Evolutionary conservation across 805 yeast species (phyloP), one percentile per base, ranked within the genome.

Genomic region (Ogataea populi-albae): DNA sequence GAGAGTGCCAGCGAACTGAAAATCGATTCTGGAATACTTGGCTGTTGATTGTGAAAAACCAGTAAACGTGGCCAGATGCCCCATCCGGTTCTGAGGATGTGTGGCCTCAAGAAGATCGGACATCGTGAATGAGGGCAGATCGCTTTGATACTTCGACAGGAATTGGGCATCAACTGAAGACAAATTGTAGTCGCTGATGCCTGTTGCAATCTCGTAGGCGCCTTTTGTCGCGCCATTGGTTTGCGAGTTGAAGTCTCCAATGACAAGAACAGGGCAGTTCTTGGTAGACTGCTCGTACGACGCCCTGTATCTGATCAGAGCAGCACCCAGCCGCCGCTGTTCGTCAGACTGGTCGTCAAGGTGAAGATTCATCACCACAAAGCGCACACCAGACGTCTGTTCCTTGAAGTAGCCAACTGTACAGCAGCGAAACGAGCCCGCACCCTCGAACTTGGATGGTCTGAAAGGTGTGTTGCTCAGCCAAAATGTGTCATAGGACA

Each of bases 221-320:
- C 52, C 55, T 35, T 56, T 61, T 0, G 66, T 64, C 7, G 54
- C 62, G 12, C 69, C 72, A n/a, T 54, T 44, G 1, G 71, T 67
- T 34, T 65, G 60, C 23, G 79, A 68, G 48, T 79, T 79, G 58
- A 79, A 72, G 50, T 77, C 82, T 3, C 83, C 83, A 11, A 66
- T 57, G n/a, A 77, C 57, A 32, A 74, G 58, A 2, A 68, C 64
- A 2, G 69, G 65, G 18, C 46, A 44, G 17, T 57, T 55, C 8
- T 58, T 60, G 7, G 49, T 50, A 17, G 50, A 53, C 1, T 52
- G 48, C 34, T 66, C 71, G 46, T 65, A 68, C 17, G 68, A 63
- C 17, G 61, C 68, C 8, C 65, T 26, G 23, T 50, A 49, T 19
- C 55, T 59, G 28, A 71, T 65, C 40, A 73, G 41, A 27, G 68